phyloP scores from a whole-genome alignment of 257 asterid genomes.

The Prunella vulgaris region DNA sequence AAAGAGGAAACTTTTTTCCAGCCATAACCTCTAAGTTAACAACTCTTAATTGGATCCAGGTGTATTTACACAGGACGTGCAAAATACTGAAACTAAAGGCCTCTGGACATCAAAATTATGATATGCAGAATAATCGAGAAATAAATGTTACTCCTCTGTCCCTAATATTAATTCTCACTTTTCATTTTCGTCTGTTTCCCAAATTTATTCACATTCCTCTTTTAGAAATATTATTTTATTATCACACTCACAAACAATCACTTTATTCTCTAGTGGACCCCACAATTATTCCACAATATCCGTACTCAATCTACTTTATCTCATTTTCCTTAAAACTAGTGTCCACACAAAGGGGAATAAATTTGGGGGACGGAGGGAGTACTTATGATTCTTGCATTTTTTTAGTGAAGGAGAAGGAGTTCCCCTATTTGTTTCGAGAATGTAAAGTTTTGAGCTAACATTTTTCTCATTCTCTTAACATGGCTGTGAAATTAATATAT shows the following conservation, averaged over 20 bases:
- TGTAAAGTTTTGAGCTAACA: neutral
- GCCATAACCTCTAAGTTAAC: neutral
- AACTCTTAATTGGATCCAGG: neutral
- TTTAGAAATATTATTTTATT: too few relatives aligned
- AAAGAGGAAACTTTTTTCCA: neutral
- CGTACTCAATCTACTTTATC: too few relatives aligned
- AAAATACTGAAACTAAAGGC: neutral
- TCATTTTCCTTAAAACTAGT: too few relatives aligned
- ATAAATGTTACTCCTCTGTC: too few relatives aligned
- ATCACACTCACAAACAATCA: too few relatives aligned
- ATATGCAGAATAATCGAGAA: neutral
- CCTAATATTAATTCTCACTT: too few relatives aligned
- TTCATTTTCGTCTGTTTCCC: too few relatives aligned
- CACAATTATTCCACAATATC: too few relatives aligned
- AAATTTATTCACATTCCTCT: too few relatives aligned
- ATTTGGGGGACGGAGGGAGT: too few relatives aligned
- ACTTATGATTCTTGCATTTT: neutral
- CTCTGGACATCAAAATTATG: neutral
- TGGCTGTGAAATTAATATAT: neutral
- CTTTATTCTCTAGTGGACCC: too few relatives aligned
- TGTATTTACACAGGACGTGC: neutral
- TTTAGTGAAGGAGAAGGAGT: neutral
- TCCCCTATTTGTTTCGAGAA: neutral
- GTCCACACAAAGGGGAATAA: too few relatives aligned
- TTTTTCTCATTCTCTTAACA: neutral